Evolutionary conservation across 257 asterid genomes (phyloP).

Genomic region (Salvia hispanica): DNA sequence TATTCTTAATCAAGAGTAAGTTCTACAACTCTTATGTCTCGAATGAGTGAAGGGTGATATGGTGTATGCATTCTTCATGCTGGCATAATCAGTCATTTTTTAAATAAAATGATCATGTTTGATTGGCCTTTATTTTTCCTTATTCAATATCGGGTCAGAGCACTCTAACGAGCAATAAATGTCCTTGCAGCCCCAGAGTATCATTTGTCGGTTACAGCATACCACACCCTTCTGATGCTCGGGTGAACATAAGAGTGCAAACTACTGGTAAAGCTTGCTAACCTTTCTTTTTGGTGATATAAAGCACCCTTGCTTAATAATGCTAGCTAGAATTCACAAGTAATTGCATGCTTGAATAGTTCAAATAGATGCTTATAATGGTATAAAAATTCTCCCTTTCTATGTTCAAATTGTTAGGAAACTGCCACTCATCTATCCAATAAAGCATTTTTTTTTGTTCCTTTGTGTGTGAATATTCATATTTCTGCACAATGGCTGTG

Average conservation of each 20-base stretch:
- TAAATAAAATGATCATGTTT: not conserved
- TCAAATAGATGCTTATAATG: not conserved
- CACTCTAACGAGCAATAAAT: constrained; percentile 8
- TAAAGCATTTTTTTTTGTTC: not conserved
- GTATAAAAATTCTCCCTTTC: not conserved
- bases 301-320: no score
- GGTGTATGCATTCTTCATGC: not conserved
- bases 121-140: not conserved
- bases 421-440: no score
- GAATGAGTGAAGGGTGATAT: not conserved
- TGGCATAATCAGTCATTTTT: not conserved
- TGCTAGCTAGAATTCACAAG: not conserved
- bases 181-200: no score
- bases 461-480: not conserved
- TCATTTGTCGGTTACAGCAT: constrained; percentile 55
- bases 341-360: not conserved
- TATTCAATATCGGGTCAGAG: not conserved
- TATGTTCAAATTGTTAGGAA: not conserved
- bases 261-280: constrained; percentile 65
- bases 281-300: not conserved
- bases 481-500: constrained; percentile 22
- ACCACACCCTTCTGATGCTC: constrained; percentile 89
- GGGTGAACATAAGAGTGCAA: constrained; percentile 89
- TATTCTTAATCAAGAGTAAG: constrained; percentile 80
- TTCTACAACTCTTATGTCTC: not conserved